A percentile compares a stretch with the other conserved stretches of the same genome.
These are phyloP conservation scores for Toxoplasma gondii DNA, from an alignment of 169 alveolate species.

Conservation along the genomic window DNA sequence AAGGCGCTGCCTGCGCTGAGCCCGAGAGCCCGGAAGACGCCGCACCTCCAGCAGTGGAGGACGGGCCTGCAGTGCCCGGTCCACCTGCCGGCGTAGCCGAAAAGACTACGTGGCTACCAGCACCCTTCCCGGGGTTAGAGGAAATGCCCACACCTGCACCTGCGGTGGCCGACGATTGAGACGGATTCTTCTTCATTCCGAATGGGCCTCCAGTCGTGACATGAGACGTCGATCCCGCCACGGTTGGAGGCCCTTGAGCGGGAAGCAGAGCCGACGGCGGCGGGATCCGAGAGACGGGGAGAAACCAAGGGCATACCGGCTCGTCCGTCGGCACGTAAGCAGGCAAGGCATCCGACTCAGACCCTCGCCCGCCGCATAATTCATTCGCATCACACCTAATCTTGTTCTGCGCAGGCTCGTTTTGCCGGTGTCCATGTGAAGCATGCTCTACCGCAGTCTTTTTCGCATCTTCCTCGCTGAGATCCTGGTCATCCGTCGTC, in stretches of 20 bases:
- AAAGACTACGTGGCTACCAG: neutral
- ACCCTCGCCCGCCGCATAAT: neutral
- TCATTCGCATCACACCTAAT: no score
- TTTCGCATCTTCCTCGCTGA: no score
- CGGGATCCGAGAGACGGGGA: neutral
- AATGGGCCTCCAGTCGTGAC: neutral
- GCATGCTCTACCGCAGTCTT: no score
- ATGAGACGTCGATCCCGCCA: neutral
- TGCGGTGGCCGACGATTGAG: neutral
- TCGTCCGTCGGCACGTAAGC: neutral
- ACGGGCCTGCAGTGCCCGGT: neutral
- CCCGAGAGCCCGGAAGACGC: conserved; percentile 40
- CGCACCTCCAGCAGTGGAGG: conserved; percentile 1
- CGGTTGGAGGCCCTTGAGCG: neutral
- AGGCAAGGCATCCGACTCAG: neutral
- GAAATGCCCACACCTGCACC: neutral
- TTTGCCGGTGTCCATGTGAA: no score
- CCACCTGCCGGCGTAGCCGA: conserved; percentile 3
- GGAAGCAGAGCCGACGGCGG: neutral
- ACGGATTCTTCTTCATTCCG: neutral
- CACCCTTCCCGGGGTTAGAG: neutral
- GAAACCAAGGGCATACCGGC: conserved; percentile 7
- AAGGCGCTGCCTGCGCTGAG: neutral
- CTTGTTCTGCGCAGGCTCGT: no score
- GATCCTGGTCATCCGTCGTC: neutral